phyloP scores from a whole-genome alignment of 495 filamentous ascomycete genomes.

The Penicillium maclennaniae region DNA sequence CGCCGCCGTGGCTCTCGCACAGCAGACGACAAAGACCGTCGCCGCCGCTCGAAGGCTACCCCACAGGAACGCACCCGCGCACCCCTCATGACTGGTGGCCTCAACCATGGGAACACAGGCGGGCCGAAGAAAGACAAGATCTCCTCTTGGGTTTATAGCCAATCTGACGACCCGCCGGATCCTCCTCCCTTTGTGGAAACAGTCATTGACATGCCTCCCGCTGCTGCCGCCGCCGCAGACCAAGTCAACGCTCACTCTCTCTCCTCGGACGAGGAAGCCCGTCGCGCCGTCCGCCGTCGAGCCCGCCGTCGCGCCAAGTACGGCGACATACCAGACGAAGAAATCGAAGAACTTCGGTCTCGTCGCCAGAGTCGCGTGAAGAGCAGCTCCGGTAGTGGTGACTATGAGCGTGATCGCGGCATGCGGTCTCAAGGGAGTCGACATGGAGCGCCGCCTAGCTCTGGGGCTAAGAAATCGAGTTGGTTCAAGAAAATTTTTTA shows the following conservation, averaged over 20 bases:
- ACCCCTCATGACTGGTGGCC: conserved; percentile 29
- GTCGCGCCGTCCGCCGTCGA: conserved; percentile 34
- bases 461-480: conserved; percentile 38
- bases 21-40: conserved; percentile 29
- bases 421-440: conserved; percentile 33
- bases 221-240: conserved; percentile 23
- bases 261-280: conserved; percentile 41
- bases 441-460: conserved; percentile 22
- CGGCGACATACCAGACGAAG: conserved; percentile 36
- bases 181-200: conserved; percentile 55
- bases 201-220: conserved; percentile 49
- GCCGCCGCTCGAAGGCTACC: conserved; percentile 29
- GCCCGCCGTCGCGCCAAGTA: conserved; percentile 38
- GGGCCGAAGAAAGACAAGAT: conserved; percentile 48
- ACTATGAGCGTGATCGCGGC: conserved; percentile 42
- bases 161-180: conserved; percentile 53
- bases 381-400: conserved; percentile 40
- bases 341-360: conserved; percentile 36
- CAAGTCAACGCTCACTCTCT: conserved; percentile 31
- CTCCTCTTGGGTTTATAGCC: conserved; percentile 56
- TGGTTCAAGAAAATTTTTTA: conserved; percentile 48
- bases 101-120: conserved; percentile 17
- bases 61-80: conserved; percentile 12
- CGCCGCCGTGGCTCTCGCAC: conserved; percentile 23
- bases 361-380: conserved; percentile 34